phyloP scores from a whole-genome alignment of 2,329 filamentous ascomycete species.

The Paradendryphiella salina region DNA sequence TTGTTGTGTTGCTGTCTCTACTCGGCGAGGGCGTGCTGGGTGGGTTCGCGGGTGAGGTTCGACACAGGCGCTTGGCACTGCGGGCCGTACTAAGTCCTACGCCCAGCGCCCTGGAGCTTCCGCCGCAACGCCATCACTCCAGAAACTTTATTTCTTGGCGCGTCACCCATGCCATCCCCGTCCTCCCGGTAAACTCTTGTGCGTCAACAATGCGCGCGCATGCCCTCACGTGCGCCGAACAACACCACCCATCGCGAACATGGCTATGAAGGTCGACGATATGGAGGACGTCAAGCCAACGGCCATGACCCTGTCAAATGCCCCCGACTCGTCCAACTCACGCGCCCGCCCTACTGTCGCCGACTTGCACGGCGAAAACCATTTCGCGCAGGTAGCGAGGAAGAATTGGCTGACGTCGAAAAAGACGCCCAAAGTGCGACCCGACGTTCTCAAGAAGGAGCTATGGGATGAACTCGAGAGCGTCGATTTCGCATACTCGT shows the following conservation, averaged over 20 bases:
- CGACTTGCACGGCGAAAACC: slow-evolving; percentile 69
- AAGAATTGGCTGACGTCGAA: slow-evolving; percentile 78
- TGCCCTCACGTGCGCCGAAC: slow-evolving; percentile 17
- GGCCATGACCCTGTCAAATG: slow-evolving; percentile 13
- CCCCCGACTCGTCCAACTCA: slow-evolving; percentile 24
- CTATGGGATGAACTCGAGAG: slow-evolving; percentile 89
- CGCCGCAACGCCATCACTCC: slow-evolving; percentile 20
- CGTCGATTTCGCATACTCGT: slow-evolving; percentile 75
- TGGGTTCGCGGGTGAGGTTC: slow-evolving; percentile 16
- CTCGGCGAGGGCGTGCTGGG: slow-evolving; percentile 14
- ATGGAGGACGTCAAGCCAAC: slow-evolving; percentile 36
- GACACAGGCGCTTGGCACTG: not conserved
- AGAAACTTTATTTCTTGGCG: slow-evolving; percentile 39
- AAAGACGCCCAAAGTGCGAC: slow-evolving; percentile 69
- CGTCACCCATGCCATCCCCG: slow-evolving; percentile 18
- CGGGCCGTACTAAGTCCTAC: slow-evolving; percentile 4
- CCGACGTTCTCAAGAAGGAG: slow-evolving; percentile 78
- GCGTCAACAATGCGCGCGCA: slow-evolving; percentile 37
- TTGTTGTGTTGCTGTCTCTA: slow-evolving; percentile 30
- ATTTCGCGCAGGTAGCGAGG: slow-evolving; percentile 71
- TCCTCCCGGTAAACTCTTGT: slow-evolving; percentile 9
- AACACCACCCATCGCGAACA: slow-evolving; percentile 5
- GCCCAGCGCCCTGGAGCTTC: slow-evolving; percentile 12
- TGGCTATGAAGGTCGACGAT: slow-evolving; percentile 15
- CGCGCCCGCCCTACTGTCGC: slow-evolving; percentile 65